Base-by-base conservation (phyloP, 2,329 filamentous ascomycete species). In the Fusarium sp. region DNA sequence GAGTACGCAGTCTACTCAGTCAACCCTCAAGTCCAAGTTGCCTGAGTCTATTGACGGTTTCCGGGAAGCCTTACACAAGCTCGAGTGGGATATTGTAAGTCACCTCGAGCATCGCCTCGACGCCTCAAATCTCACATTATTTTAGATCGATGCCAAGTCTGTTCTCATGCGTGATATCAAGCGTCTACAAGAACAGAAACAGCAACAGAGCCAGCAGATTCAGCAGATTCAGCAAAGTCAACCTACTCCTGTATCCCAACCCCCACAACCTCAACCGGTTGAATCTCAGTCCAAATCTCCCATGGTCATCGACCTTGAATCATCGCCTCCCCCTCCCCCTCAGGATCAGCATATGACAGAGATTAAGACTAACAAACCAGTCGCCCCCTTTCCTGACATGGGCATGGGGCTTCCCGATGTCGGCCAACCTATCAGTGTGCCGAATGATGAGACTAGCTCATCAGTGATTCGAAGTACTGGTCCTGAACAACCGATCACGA, bases 301-400 rank as follows among this genome's bases (percentile, higher is more conserved):
- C 23, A 80, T 81, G 68, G 71, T 78, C 23, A 82, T 84, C 44
- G 83, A 84, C 43, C 52, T 83, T 23, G 81, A 80, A 47, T 83
- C 80, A 25, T 82, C 83, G 21, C 73, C 75, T 10, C 71, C 75
- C 7, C 72, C 75, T 38, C 73, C 75, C 16, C 72, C 75, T 44
- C 76, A 78, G 38, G 75, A 79, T 32, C 82, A 82, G 61, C 76
- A 79, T 19, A 75, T 79, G 58, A 81, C 80, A 52, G 77, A 82
- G 37, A 82, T 83, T 60, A 79, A 75, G n/a, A 62, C 72, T 11
- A 75, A 70, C 38, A 85, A 84, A 74, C 82, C 86, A 19, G 83
- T 88, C 57, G 88, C 88, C 21, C 85, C 88, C 1, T 86, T 90
- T 69, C 86, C 88, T 4, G 86, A 89, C 71, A 89, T 89, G 87